These are phyloP conservation scores for Rosa multiflora DNA, from an alignment of 306 rosid genomes.

Conservation along the genomic window DNA sequence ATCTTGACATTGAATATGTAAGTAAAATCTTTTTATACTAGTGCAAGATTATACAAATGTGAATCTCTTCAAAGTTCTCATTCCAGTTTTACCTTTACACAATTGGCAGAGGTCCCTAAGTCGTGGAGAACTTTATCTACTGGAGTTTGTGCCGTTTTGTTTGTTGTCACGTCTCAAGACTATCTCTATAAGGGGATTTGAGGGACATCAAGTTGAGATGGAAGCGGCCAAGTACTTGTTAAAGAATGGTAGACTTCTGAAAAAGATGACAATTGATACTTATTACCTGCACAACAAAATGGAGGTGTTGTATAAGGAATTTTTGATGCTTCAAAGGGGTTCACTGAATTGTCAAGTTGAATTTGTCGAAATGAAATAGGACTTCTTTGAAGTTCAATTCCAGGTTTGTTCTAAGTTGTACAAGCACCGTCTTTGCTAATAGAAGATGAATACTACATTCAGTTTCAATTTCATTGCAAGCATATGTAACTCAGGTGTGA, in stretches of 20 bases:
- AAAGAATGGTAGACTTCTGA: neutral
- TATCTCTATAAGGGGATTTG: neutral
- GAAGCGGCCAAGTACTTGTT: neutral
- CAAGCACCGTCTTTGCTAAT: neutral
- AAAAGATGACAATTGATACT: neutral
- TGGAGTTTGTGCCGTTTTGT: neutral
- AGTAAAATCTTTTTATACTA: neutral
- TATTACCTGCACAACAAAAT: neutral
- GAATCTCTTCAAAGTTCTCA: neutral
- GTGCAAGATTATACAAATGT: neutral
- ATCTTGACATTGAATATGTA: neutral
- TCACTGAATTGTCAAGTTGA: neutral
- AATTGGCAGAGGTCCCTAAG: neutral
- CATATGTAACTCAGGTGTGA: neutral
- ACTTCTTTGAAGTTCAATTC: too few relatives aligned
- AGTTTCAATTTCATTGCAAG: too few relatives aligned
- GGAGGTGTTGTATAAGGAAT: neutral
- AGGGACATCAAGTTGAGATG: neutral
- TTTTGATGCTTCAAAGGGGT: neutral
- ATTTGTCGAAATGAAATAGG: too few relatives aligned
- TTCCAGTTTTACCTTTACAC: neutral
- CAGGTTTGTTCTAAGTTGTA: neutral
- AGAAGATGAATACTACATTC: too few relatives aligned
- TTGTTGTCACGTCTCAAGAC: neutral
- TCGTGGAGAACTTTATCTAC: neutral